Base-by-base conservation (phyloP, 106 monocot species). In the Dendrobium nobile region DNA sequence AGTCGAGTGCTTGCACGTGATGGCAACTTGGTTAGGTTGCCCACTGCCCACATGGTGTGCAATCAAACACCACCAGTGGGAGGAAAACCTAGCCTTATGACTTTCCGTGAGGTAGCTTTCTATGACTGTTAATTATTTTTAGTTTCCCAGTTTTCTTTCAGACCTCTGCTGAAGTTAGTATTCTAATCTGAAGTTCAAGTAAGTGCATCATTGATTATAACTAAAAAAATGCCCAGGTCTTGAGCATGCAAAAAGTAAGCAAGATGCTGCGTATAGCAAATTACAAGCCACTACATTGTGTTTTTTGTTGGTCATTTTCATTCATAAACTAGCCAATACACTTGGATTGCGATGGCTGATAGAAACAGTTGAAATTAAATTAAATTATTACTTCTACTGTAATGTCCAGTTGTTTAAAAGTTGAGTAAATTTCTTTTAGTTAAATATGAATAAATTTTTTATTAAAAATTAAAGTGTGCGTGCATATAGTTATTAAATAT, bases 11-110 rank as follows among this genome's bases (percentile, higher is more conserved):
- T 99, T 80, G 95, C 98, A 73, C 84, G 85, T 26, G 81, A 86
- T 87, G 98, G 98, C 73, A 27, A 70, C 5, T 79, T 88, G 78
- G 87, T 91, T 80, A 89, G 98, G 79, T 83, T 99, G 76, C 98
- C 98, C 81, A 42, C 93, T 82, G 98, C 98, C 20, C 95, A 99
- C 59, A 90, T 99, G 89, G 95, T 99, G 73, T 99, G 98, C 85
- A 99, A 95, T 83, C 98, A 99, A 87, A 91, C 86, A 54, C 98
- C 98, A n/a, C 98, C 98, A 51, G 90, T 99, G 78, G 98, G 92
- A 76, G 88, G 73, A 33, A 99, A 99, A 67, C 98, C 98, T 27
- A 99, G 98, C 85, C 87, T 99, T 27, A 99, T 99, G 98, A 95
- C 98, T 54, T 99, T 99, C 80, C 95, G 91, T 33, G 98, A 99